phyloP scores from a whole-genome alignment of 176 grass and related monocot genomes.

The Hsuehochloa calcarea region DNA sequence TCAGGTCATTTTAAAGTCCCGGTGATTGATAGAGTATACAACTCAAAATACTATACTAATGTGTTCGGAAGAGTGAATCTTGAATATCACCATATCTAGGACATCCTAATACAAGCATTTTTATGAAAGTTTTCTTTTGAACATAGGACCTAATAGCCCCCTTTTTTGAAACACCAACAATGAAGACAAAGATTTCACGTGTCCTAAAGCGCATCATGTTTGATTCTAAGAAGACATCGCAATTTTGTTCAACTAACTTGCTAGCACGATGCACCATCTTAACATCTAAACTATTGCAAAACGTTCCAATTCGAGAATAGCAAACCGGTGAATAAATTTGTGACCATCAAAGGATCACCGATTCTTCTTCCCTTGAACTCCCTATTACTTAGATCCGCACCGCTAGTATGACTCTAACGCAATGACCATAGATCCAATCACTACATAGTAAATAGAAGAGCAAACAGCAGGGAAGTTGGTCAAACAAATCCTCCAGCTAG shows the following conservation, averaged over 20 bases:
- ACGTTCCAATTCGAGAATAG: not conserved
- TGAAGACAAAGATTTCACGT: not conserved
- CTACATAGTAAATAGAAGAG: too few species aligned
- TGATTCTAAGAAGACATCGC: not conserved
- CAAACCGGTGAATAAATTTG: not conserved
- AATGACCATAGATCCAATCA: not conserved
- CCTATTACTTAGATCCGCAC: not conserved
- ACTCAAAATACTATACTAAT: not conserved
- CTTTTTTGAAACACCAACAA: not conserved
- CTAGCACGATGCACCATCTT: not conserved
- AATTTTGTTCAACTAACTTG: not conserved
- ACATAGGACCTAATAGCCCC: not conserved
- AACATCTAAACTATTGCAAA: not conserved
- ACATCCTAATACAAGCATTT: not conserved
- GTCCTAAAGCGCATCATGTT: too few species aligned
- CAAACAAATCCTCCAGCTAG: too few species aligned
- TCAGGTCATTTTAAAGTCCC: not conserved
- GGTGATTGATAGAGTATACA: not conserved
- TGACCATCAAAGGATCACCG: not conserved
- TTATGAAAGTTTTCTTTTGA: not conserved
- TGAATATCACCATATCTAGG: not conserved
- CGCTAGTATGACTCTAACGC: not conserved
- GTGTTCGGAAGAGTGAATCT: not conserved
- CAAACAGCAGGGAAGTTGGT: too few species aligned
- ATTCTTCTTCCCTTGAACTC: not conserved